A percentile compares a stretch with the other conserved stretches of the same genome.
These are phyloP conservation scores for Quercus phellos DNA, from an alignment of 331 rosid species.

Conservation along the genomic window DNA sequence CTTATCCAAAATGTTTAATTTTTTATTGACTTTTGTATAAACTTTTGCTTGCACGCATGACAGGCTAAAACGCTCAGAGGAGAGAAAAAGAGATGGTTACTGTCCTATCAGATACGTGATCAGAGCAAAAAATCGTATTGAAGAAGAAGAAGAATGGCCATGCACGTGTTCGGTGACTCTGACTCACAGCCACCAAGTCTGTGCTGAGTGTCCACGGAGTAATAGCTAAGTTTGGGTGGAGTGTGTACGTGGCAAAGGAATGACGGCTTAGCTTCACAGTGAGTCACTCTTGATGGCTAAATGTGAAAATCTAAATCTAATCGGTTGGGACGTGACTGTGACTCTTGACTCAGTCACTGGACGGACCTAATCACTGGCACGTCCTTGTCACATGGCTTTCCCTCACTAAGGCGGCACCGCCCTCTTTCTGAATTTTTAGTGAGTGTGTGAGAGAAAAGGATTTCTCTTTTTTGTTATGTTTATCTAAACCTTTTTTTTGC, in stretches of 20 bases:
- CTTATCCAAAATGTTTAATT: too few species aligned
- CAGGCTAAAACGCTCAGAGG: not conserved
- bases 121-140: conserved; percentile 25
- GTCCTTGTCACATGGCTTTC: conserved; percentile 63
- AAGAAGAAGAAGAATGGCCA: not conserved
- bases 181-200: not conserved
- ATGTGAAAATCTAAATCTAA: not conserved
- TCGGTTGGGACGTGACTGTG: too few species aligned
- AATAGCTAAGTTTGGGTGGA: not conserved
- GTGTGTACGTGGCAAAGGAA: conserved; percentile 23
- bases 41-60: not conserved
- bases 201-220: conserved; percentile 8
- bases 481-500: not conserved
- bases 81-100: conserved; percentile 3
- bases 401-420: conserved; percentile 56
- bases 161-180: conserved; percentile 33
- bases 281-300: not conserved
- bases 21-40: too few species aligned
- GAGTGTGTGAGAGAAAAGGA: not conserved
- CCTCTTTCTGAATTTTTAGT: conserved; percentile 8
- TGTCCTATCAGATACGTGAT: conserved; percentile 15
- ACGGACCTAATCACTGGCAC: conserved; percentile 22
- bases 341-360: not conserved
- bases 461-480: not conserved
- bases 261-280: not conserved